Percentiles rank a stretch among this genome's conserved stretches.
These are phyloP conservation scores for Moricandia moricandioides DNA, from an alignment of 345 rosid genomes.

Conservation along the genomic window DNA sequence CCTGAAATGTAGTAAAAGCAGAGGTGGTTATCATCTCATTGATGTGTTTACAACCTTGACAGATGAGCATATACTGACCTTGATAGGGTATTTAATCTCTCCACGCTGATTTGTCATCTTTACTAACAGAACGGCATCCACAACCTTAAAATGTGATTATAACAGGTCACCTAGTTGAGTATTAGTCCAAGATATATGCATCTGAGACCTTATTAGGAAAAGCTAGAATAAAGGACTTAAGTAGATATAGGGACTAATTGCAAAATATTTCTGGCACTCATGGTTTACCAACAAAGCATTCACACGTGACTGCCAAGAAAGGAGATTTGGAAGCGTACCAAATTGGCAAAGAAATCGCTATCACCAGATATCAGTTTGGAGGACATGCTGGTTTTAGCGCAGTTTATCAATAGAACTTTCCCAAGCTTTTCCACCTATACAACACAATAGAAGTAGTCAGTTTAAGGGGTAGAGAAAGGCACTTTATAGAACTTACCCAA, in stretches of 20 bases:
- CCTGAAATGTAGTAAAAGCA: conserved; percentile 43
- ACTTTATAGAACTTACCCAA: not conserved
- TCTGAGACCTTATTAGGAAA: not conserved
- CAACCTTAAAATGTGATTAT: conserved; percentile 51
- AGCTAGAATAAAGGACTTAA: not conserved
- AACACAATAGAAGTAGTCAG: not conserved
- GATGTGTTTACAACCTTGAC: not conserved
- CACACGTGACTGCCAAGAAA: not conserved
- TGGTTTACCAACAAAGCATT: not conserved
- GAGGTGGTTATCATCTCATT: not conserved
- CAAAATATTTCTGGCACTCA: not conserved
- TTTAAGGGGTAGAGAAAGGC: not conserved
- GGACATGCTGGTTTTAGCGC: conserved; percentile 98
- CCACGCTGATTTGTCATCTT: conserved; percentile 90
- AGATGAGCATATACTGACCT: conserved; percentile 46
- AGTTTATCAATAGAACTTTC: conserved; percentile 80
- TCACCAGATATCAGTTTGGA: conserved; percentile 89
- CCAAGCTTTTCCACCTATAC: conserved; percentile 89
- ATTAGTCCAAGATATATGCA: not conserved
- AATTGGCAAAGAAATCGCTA: conserved; percentile 87
- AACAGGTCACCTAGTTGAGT: not conserved
- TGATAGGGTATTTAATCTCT: conserved; percentile 89
- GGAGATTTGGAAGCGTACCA: conserved; percentile 51
- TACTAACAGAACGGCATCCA: conserved; percentile 78
- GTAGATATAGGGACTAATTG: not conserved